These are phyloP conservation scores for Vigna hirtella DNA, from an alignment of 306 rosid species.

Conservation along the genomic window DNA sequence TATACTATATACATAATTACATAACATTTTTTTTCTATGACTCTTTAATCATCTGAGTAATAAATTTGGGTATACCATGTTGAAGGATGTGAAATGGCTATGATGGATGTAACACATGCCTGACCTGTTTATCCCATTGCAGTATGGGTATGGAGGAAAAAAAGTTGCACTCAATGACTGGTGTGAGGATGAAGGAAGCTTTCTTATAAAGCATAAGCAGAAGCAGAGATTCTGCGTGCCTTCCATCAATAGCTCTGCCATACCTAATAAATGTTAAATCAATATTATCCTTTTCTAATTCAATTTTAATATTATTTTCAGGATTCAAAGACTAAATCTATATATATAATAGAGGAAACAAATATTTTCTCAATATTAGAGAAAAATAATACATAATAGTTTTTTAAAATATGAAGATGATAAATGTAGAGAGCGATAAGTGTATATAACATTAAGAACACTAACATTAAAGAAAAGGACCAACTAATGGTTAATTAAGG, in stretches of 20 bases:
- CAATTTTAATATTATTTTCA: background rate
- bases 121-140: conserved; percentile 21
- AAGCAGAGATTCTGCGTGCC: background rate
- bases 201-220: conserved; percentile 13
- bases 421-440: too few relatives aligned
- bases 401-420: too few relatives aligned
- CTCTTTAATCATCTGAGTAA: background rate
- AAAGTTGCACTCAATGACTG: conserved; percentile 33
- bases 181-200: conserved; percentile 3
- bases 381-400: too few relatives aligned
- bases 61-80: background rate
- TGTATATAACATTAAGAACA: too few relatives aligned
- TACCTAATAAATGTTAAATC: background rate
- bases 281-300: background rate
- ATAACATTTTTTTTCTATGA: too few relatives aligned
- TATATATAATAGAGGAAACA: too few relatives aligned
- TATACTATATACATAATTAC: too few relatives aligned
- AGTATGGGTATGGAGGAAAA: conserved; percentile 32
- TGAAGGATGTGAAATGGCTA: background rate
- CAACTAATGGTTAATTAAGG: too few relatives aligned
- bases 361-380: too few relatives aligned
- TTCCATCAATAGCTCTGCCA: background rate
- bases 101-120: conserved; percentile 1
- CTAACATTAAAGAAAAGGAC: too few relatives aligned
- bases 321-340: background rate